Percentiles rank a stretch among this genome's conserved stretches.
These are phyloP conservation scores for Fusarium sp. DNA, from an alignment of 2,329 filamentous ascomycete genomes.

Conservation along the genomic window DNA sequence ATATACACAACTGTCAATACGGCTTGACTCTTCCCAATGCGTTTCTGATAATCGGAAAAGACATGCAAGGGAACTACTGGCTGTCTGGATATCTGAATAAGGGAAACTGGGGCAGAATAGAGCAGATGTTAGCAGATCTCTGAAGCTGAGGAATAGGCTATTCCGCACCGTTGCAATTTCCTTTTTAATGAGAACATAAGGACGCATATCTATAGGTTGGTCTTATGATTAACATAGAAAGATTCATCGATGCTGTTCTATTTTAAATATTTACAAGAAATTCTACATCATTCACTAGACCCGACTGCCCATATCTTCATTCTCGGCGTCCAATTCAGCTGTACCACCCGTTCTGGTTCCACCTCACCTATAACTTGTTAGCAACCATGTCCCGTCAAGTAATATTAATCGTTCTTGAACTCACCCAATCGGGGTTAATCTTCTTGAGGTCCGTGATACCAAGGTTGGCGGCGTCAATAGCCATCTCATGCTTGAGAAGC, in stretches of 20 bases:
- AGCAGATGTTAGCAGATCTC: not conserved
- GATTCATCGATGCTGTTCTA: no score
- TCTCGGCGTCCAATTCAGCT: not conserved
- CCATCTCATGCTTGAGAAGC: not conserved
- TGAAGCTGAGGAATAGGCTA: not conserved
- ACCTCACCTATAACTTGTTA: not conserved
- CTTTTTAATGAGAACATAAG: no score
- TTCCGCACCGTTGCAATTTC: no score
- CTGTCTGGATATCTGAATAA: not conserved
- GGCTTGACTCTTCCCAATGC: not conserved
- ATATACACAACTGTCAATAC: not conserved
- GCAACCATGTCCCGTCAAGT: not conserved
- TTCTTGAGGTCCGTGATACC: not conserved
- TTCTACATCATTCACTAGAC: no score
- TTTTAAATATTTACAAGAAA: no score
- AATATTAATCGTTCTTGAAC: not conserved
- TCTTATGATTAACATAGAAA: no score
- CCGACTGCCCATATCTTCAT: no score
- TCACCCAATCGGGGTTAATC: not conserved
- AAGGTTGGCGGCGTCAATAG: not conserved
- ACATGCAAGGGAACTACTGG: not conserved
- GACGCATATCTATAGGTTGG: no score
- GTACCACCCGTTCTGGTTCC: not conserved
- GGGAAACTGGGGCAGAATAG: not conserved
- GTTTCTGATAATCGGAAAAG: constrained; percentile 1